Evolutionary conservation across 176 grass and related monocot genomes (phyloP), one percentile per base, ranked within the genome.

Genomic region (Triticum timopheevii): DNA sequence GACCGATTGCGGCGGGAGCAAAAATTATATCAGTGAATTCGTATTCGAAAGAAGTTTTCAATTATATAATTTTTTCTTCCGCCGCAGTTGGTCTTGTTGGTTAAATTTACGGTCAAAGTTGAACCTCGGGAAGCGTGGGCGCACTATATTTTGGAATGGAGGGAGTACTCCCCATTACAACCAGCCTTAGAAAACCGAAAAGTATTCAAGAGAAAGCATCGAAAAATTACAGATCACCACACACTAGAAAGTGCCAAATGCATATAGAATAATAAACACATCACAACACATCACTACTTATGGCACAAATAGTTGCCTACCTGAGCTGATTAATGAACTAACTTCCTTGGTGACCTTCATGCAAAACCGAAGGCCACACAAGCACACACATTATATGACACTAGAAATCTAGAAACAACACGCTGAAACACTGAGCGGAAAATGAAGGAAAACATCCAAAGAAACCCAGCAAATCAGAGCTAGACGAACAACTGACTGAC

Each of bases 351-450:
- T n/a, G 58, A 61, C 76, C 85, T 87, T 68, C 81, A 77, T 77
- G 68, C 82, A 91, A 91, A 91, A 91, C 89, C 22, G 56, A 87
- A 87, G 81, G 89, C 81, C 89, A 27, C 36, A 34, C 68, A 78
- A 35, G 72, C 65, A 74, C 73, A 76, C 75, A 64, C 52, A 45
- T 52, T 52, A 52, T 52, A 6, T 52, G 40, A 73, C 23, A 42
- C 52, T 8, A 38, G 49, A 52, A 17, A 17, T 52, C 49, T 52
- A 71, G 10, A 40, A 49, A 82, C 50, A 20, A 19, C 81, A 47
- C 7, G 39, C 72, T 34, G 34, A 73, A 58, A 34, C 70, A 25
- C 16, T 7, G 7, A 42, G 31, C n/a, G 8, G 23, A 58, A 80
- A 22, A 28, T 28, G 65, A 16, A 4, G 9, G 78, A 80, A 79